phyloP scores from a whole-genome alignment of 768 basidiomycete species.

The Tylopilus intermedius region DNA sequence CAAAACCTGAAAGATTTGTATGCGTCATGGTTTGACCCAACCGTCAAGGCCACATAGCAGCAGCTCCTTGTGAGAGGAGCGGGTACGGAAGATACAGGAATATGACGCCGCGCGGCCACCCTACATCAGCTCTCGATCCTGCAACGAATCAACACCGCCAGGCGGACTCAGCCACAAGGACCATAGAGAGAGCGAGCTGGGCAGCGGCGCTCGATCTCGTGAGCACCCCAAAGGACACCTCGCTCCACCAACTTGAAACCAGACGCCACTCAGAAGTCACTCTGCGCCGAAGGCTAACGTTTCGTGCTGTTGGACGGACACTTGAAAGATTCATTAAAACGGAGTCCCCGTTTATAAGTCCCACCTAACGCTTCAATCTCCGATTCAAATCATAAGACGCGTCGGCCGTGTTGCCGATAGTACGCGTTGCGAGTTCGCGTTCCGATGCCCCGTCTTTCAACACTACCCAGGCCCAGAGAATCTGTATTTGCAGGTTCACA shows the following conservation, averaged over 20 bases:
- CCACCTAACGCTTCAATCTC: constrained; percentile 22
- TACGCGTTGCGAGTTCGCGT: not conserved
- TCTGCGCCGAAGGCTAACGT: constrained; percentile 50
- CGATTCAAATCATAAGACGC: constrained; percentile 16
- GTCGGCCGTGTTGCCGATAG: constrained; percentile 11
- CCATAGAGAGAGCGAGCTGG: constrained; percentile 33
- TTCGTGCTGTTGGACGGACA: constrained; percentile 69
- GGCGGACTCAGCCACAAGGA: constrained; percentile 44
- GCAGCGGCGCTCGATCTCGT: constrained; percentile 41
- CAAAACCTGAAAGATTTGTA: constrained; percentile 21
- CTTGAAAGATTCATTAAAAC: constrained; percentile 32
- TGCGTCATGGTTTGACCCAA: constrained; percentile 78
- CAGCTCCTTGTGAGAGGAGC: constrained; percentile 28
- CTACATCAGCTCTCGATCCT: constrained; percentile 41
- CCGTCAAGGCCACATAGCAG: constrained; percentile 70
- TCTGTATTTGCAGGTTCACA: constrained; percentile 69
- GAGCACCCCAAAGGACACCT: constrained; percentile 52
- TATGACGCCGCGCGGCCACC: constrained; percentile 60
- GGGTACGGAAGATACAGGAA: constrained; percentile 76
- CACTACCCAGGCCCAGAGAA: constrained; percentile 47
- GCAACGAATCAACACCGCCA: constrained; percentile 51
- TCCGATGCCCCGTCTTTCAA: constrained; percentile 47
- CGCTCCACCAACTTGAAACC: constrained; percentile 76
- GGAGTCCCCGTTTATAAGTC: constrained; percentile 28
- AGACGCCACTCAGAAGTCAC: constrained; percentile 50